These are phyloP conservation scores for Zalerion maritima DNA, from an alignment of 495 filamentous ascomycete genomes.

Conservation along the genomic window DNA sequence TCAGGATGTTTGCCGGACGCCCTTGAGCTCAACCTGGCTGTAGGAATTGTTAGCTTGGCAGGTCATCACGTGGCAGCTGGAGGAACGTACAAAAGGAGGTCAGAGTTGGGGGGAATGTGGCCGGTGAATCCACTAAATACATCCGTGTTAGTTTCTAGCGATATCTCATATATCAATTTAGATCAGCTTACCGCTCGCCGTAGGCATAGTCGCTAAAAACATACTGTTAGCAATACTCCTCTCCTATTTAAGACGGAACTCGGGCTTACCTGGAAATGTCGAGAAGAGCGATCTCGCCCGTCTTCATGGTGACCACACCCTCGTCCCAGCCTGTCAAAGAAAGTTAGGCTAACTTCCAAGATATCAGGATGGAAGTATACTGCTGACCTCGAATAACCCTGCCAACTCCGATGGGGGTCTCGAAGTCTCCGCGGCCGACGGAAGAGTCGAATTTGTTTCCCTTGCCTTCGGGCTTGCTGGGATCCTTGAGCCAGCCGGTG, in stretches of 20 bases:
- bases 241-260: background rate
- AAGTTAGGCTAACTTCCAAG: background rate
- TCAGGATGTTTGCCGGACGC: no score
- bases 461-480: constrained; percentile 32
- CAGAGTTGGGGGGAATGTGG: constrained; percentile 41
- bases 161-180: background rate
- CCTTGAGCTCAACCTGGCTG: no score
- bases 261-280: constrained; percentile 58
- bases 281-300: constrained; percentile 67
- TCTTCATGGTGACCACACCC: constrained; percentile 62
- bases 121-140: constrained; percentile 46
- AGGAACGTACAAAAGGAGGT: constrained; percentile 41
- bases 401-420: constrained; percentile 55
- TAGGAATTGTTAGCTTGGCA: no score
- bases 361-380: background rate
- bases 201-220: constrained; percentile 50
- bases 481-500: constrained; percentile 66
- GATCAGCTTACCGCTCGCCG: constrained; percentile 45
- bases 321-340: constrained; percentile 65
- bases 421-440: constrained; percentile 46
- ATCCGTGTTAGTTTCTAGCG: background rate
- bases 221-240: background rate
- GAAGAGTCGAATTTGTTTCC: constrained; percentile 61
- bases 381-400: constrained; percentile 59
- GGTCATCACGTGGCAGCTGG: no score